A percentile compares a stretch with the other conserved stretches of the same genome.
Evolutionary conservation across 441 rosid species (phyloP).

Genomic region (Geranium incanum): DNA sequence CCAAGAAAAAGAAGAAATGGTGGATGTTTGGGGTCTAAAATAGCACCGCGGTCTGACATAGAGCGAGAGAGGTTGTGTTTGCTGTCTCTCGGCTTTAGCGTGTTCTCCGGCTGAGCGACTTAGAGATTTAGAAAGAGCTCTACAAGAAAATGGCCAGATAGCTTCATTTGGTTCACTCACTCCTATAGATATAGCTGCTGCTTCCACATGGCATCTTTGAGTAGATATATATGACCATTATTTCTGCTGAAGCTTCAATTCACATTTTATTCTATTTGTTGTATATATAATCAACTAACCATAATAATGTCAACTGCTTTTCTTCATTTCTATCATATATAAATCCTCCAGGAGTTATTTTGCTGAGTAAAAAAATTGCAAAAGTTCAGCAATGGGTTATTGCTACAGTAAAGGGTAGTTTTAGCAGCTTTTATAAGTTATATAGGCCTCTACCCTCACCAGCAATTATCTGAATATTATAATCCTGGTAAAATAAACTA

Average conservation of each 20-base stretch:
- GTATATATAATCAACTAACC: background rate
- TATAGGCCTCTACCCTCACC: too few species aligned
- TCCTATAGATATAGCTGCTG: background rate
- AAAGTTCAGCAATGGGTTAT: too few species aligned
- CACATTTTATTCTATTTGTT: too few species aligned
- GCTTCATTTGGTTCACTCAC: background rate
- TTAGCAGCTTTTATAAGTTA: too few species aligned
- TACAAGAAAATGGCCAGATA: background rate
- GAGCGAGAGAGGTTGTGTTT: too few species aligned
- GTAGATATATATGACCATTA: background rate
- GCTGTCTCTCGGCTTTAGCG: background rate
- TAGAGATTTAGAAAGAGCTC: background rate
- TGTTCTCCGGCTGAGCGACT: background rate
- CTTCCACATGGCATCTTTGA: background rate
- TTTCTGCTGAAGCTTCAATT: too few species aligned
- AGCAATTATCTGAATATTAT: too few species aligned
- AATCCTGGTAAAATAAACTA: too few species aligned
- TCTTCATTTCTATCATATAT: background rate
- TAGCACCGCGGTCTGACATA: background rate
- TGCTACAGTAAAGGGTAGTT: too few species aligned
- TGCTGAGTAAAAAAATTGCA: too few species aligned
- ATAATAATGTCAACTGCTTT: too few species aligned
- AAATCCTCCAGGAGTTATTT: background rate
- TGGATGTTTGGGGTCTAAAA: constrained; percentile 29
- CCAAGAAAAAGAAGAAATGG: constrained; percentile 40